Conservation (phyloP, 768 basidiomycete genomes). For the Chalciporus piperatus region DNA sequence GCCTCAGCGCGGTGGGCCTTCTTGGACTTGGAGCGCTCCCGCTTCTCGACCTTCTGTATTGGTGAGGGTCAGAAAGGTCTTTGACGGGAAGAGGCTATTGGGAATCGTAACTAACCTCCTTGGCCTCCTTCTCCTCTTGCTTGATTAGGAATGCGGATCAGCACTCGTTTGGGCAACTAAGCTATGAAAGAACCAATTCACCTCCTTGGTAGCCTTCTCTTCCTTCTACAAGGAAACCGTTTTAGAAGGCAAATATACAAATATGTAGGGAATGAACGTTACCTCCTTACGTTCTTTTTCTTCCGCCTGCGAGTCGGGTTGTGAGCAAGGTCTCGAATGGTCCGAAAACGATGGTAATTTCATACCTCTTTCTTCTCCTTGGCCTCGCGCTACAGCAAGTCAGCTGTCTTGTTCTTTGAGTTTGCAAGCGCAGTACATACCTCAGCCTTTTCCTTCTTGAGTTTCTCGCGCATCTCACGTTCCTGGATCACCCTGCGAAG, state of each 20-base stretch:
- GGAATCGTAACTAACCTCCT: slow-evolving; percentile 36
- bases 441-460: slow-evolving; percentile 77
- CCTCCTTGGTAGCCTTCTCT: slow-evolving; percentile 57
- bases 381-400: slow-evolving; percentile 61
- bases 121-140: slow-evolving; percentile 45
- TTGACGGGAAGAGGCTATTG: background rate
- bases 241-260: slow-evolving; percentile 8
- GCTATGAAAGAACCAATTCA: slow-evolving; percentile 24
- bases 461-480: slow-evolving; percentile 78
- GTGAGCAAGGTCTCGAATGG: slow-evolving; percentile 5
- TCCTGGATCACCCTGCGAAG: slow-evolving; percentile 59
- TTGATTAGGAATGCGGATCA: slow-evolving; percentile 24
- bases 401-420: background rate
- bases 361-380: slow-evolving; percentile 72
- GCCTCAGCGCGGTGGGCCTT: slow-evolving; percentile 39
- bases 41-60: slow-evolving; percentile 51
- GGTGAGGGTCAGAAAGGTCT: background rate
- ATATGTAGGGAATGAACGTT: background rate
- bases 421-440: slow-evolving; percentile 24
- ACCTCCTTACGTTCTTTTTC: slow-evolving; percentile 66
- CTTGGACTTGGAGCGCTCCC: slow-evolving; percentile 56
- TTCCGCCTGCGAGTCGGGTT: slow-evolving; percentile 41
- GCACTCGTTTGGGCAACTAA: slow-evolving; percentile 7
- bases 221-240: slow-evolving; percentile 36
- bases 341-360: background rate